Evolutionary conservation across 305 asterid genomes (phyloP), one percentile per base, ranked within the genome.

Genomic region (Galium porrigens): DNA sequence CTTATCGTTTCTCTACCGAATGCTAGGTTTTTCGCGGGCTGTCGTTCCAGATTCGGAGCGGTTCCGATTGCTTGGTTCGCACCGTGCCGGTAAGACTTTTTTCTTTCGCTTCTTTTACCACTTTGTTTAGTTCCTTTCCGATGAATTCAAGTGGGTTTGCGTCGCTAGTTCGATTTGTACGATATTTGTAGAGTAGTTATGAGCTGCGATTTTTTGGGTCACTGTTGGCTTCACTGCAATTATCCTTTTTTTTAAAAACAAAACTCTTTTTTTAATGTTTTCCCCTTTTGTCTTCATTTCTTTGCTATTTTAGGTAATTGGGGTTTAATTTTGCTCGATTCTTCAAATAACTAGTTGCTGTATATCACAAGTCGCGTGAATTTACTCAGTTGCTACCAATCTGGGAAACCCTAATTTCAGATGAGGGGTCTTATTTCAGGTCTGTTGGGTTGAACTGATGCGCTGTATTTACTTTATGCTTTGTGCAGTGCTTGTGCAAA

Each of bases 361-460:
- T 29, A 56, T 33, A 63, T 57, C 54, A 48, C 64, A 34, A 56
- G 54, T 63, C 52, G 67, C 57, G 58, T 78, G 57, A 68, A 67
- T 78, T 62, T 32, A 52, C 54, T 70, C 22, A 51, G 63, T 70
- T 66, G 68, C 27, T 64, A 68, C 63, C 14, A 39, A 18, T 22
- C 51, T 8, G 34, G 17, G 56, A 75, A 82, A 78, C 85, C 81
- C 86, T 84, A 79, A 74, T 67, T 74, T 68, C 53, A 54, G 73
- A 61, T 74, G 30, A 68, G 72, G 51, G 60, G 59, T 57, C 5
- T 69, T 39, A 61, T 34, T 37, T 9, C 32, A 18, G 72, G 55
- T 6, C 58, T 57, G 62, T 74, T 63, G 15, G 3, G 36, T 15
- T 49, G 11, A 18, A 46, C 36, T 48, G 34, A 46, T 20, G 57